Evolutionary conservation across 176 grass and related monocot species (phyloP), one percentile per base, ranked within the genome.

Genomic region (Musa troglodytarum): DNA sequence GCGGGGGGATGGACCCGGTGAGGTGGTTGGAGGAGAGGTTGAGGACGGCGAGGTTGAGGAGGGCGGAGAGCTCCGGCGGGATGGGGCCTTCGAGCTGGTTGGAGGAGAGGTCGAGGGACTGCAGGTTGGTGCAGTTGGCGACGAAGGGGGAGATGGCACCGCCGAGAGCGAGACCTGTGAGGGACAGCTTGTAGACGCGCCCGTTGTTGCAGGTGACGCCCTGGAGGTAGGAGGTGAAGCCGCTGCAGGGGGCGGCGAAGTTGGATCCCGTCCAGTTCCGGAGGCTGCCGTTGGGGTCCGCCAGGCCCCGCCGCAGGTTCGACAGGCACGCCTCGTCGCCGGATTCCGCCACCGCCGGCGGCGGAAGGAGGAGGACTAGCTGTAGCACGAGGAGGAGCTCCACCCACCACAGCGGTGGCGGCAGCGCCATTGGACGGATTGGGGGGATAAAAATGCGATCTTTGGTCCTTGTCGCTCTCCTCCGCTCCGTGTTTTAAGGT

Each of bases 141-240:
- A 71, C 49, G 68, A 21, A 71, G 49, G 68, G 49, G 10, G 65
- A 68, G 10, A 68, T 26, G 11, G 21, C 71, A 21, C 71, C 71
- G 71, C 51, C 51, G 50, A 73, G 71, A 3, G 51, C 19, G 52
- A 73, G 71, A 22, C 50, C 22, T 1, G 71, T 3, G 50, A 73
- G 52, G 71, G 50, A 73, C 51, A 73, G 71, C 71, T 73, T 73
- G 71, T 73, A 73, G 71, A 73, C 21, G 71, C 52, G 71, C 29
- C 51, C 71, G 50, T 54, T 73, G 71, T 73, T 73, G 71, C 71
- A 73, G 50, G 71, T 73, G 50, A 54, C 71, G 71, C 71, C 71
- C 71, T 25, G 51, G 9, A 73, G 71, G 71, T 73, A 73, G 52
- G 71, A 73, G 21, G 71, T 73, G n/a, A 73, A 55, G 20, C 71